Conservation (phyloP, 495 filamentous ascomycete genomes). For the Annulohypoxylon moriforme region DNA sequence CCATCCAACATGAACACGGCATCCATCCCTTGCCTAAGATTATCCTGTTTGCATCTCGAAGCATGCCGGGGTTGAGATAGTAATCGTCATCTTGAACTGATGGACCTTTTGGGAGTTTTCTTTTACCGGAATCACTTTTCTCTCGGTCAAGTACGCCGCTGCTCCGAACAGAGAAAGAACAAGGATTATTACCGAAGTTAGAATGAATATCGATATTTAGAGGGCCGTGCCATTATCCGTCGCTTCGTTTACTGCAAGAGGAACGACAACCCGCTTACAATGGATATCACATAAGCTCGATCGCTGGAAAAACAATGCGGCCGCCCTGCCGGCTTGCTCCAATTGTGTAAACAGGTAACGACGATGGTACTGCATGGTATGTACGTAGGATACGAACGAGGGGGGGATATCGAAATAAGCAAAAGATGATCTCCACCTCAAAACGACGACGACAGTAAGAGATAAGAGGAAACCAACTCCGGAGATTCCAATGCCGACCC, state of each 20-base stretch:
- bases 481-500: slow-evolving; percentile 44
- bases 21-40: not conserved
- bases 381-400: slow-evolving; percentile 45
- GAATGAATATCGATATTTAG: slow-evolving; percentile 42
- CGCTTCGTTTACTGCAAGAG: slow-evolving; percentile 25
- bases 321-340: slow-evolving; percentile 40
- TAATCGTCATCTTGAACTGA: slow-evolving; percentile 8
- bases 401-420: slow-evolving; percentile 45
- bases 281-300: slow-evolving; percentile 35
- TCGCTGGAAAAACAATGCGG: slow-evolving; percentile 37
- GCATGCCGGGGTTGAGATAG: not conserved
- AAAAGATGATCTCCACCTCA: slow-evolving; percentile 38
- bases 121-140: slow-evolving; percentile 20
- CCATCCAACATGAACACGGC: not conserved
- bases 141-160: slow-evolving; percentile 13
- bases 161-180: slow-evolving; percentile 2
- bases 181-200: slow-evolving; percentile 26
- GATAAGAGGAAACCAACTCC: slow-evolving; percentile 45
- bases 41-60: not conserved
- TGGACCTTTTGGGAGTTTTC: not conserved
- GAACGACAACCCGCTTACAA: slow-evolving; percentile 35
- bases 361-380: slow-evolving; percentile 47
- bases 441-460: slow-evolving; percentile 37
- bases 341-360: slow-evolving; percentile 38
- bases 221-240: slow-evolving; percentile 8